A percentile compares a stretch with the other conserved stretches of the same genome.
Conservation (phyloP, 176 grass and related monocot species). For the Ampelocalamus luodianensis region DNA sequence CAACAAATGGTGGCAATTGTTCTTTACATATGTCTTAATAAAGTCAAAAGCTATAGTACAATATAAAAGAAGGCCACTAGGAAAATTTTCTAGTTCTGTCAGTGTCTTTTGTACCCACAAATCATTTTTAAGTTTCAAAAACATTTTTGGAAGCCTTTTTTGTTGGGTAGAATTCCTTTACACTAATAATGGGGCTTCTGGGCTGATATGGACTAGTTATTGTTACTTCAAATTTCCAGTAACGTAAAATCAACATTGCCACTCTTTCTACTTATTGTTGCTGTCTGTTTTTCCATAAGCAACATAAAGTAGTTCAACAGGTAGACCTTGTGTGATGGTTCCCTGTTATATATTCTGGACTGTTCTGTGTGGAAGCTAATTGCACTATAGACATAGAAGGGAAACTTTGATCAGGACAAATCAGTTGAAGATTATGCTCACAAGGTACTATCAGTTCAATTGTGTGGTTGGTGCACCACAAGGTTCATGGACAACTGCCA, state of each 20-base stretch:
- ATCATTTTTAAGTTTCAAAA: neutral
- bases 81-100: neutral
- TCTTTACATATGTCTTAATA: neutral
- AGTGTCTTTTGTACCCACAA: neutral
- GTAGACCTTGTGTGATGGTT: neutral
- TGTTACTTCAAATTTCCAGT: neutral
- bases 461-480: constrained; percentile 9
- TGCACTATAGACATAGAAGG: neutral
- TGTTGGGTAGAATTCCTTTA: neutral
- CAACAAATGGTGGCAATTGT: neutral
- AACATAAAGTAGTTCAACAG: neutral
- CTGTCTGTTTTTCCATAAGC: neutral
- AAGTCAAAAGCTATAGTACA: neutral
- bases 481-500: constrained; percentile 5
- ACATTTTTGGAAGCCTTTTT: neutral
- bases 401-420: neutral
- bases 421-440: constrained; percentile 2
- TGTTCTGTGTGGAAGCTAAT: constrained; percentile 1
- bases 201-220: neutral
- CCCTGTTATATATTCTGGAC: neutral
- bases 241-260: neutral
- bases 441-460: neutral
- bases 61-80: neutral
- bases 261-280: neutral
- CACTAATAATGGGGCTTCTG: neutral